Conservation (phyloP, 2,329 filamentous ascomycete species). For the Neofusicoccum cordaticola region DNA sequence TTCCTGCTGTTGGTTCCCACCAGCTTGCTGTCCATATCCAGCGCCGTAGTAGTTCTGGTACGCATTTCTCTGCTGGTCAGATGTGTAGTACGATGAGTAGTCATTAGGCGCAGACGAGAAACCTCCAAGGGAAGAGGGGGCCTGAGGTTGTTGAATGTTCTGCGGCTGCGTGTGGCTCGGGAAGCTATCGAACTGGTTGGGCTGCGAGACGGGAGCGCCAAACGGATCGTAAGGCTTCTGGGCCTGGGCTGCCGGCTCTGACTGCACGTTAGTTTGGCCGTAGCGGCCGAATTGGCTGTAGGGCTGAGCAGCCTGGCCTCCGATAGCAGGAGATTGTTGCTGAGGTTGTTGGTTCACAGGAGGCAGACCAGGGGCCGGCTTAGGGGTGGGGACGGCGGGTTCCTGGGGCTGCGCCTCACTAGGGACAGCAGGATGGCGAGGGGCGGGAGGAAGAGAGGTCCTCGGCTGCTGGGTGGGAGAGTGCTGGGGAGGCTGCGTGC, state of each 20-base stretch:
- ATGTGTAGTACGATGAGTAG: constrained; percentile 82
- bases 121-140: constrained; percentile 59
- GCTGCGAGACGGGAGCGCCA: constrained; percentile 63
- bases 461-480: constrained; percentile 84
- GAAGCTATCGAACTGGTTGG: constrained; percentile 47
- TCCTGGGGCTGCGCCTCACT: constrained; percentile 41
- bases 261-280: constrained; percentile 57
- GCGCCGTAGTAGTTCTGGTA: constrained; percentile 67
- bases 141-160: constrained; percentile 55
- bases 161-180: constrained; percentile 52
- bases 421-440: constrained; percentile 42
- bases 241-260: constrained; percentile 59
- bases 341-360: constrained; percentile 52
- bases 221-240: constrained; percentile 90
- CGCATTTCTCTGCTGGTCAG: constrained; percentile 69
- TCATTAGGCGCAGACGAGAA: constrained; percentile 75
- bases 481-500: constrained; percentile 87
- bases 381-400: constrained; percentile 47
- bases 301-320: constrained; percentile 46
- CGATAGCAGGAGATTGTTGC: constrained; percentile 44
- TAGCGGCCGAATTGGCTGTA: constrained; percentile 70
- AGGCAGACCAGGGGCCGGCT: constrained; percentile 61
- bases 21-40: constrained; percentile 52
- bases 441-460: constrained; percentile 77
- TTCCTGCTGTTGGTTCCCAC: constrained; percentile 62